phyloP scores from a whole-genome alignment of 257 asterid species.

The Solanum gracilifrons region DNA sequence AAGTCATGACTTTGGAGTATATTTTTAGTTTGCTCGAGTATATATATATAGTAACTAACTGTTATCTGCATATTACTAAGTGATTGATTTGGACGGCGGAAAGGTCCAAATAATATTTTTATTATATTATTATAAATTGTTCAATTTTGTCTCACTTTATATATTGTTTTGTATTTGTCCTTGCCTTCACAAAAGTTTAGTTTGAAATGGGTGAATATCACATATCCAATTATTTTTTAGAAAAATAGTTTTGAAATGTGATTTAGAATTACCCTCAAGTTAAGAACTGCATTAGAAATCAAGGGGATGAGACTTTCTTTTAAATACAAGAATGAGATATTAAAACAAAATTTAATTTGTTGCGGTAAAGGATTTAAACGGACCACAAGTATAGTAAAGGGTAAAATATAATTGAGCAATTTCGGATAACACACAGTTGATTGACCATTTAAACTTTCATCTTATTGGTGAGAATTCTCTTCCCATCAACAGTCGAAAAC shows the following conservation, averaged over 20 bases:
- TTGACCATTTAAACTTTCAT: not conserved
- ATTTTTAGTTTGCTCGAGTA: not conserved
- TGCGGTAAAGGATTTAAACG: not conserved
- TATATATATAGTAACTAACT: not conserved
- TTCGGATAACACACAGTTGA: not conserved
- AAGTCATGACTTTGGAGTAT: not conserved
- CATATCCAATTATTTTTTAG: not conserved
- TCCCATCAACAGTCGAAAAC: not conserved
- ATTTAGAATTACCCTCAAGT: not conserved
- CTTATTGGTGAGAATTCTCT: not conserved
- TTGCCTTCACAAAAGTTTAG: not conserved
- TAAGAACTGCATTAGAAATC: not conserved
- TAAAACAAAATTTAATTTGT: not conserved
- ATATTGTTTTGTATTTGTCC: not conserved
- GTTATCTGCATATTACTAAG: not conserved
- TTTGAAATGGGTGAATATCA: not conserved
- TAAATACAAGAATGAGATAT: not conserved
- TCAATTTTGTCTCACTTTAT: not conserved
- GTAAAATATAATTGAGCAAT: too few species aligned
- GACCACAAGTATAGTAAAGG: not conserved
- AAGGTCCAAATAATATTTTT: not conserved
- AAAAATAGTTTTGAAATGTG: not conserved
- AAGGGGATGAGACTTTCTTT: not conserved
- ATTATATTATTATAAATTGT: not conserved
- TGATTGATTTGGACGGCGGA: not conserved